Percentiles rank a stretch among this genome's conserved stretches.
Evolutionary conservation across 768 basidiomycete species (phyloP).

Genomic region (Myochromella boudieri): DNA sequence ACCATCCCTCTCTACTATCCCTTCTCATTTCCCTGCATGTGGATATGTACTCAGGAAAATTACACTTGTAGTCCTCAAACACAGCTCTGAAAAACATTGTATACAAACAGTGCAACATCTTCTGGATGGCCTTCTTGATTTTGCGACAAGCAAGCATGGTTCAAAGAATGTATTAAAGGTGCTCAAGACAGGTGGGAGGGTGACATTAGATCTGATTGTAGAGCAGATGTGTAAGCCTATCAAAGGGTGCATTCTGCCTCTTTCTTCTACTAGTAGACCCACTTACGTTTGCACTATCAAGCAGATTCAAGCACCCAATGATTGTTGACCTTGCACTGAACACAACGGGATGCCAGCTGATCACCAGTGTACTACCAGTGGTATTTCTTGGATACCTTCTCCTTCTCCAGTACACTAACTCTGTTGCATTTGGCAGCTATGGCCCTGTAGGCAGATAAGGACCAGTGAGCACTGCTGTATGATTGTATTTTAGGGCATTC

Average conservation of each 20-base stretch:
- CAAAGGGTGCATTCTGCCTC: slow-evolving; percentile 57
- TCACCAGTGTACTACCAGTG: slow-evolving; percentile 77
- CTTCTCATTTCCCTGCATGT: too few relatives aligned
- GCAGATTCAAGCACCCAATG: slow-evolving; percentile 68
- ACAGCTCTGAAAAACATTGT: slow-evolving; percentile 75
- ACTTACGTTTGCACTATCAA: neutral
- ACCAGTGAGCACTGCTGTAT: slow-evolving; percentile 78
- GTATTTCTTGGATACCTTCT: slow-evolving; percentile 39
- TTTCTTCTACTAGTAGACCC: neutral
- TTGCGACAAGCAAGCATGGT: slow-evolving; percentile 83
- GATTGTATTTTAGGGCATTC: slow-evolving; percentile 87
- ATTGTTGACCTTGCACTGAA: slow-evolving; percentile 88
- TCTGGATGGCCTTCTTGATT: slow-evolving; percentile 73
- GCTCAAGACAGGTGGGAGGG: slow-evolving; percentile 80
- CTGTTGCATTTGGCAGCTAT: slow-evolving; percentile 1
- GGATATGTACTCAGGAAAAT: neutral
- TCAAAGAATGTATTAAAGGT: slow-evolving; percentile 85
- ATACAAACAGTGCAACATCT: slow-evolving; percentile 78
- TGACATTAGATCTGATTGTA: slow-evolving; percentile 72
- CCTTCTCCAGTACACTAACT: neutral
- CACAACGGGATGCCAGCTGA: slow-evolving; percentile 81
- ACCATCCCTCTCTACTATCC: neutral
- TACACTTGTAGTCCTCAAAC: slow-evolving; percentile 67
- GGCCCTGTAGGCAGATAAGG: slow-evolving; percentile 70
- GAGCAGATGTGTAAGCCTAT: slow-evolving; percentile 85